Evolutionary conservation across 495 filamentous ascomycete species (phyloP), one percentile per base, ranked within the genome.

Genomic region (Paragyromitra xinjiangensis): DNA sequence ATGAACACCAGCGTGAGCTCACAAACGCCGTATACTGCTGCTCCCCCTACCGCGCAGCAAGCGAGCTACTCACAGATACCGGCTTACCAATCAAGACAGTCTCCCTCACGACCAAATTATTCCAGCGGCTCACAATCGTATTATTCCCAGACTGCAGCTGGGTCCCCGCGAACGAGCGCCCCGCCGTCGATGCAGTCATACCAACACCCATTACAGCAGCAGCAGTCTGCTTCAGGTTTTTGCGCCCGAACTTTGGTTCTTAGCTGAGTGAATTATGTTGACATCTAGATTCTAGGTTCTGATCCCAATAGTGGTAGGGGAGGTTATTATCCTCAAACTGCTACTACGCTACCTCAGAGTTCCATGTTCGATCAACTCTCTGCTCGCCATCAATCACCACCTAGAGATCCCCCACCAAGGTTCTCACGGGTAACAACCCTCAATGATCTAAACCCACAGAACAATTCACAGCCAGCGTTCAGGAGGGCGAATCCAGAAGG

Each of bases 401-500:
- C 88, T 84, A 88, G 82, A 74, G 91, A 92, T 9, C 91, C 93
- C 1, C 93, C 97, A 4, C 96, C 96, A 59, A 92, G 94, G 83
- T 95, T 98, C 79, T 89, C 88, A 77, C 93, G 92, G 81, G 87
- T 96, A 77, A 87, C 90, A 72, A 88, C 88, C 11, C 85, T 90
- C 24, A 85, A 89, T 42, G 93, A 97, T 50, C 85, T 99, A 64
- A 89, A 92, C 59, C 94, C 95, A 7, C 91, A 91, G 80, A 88
- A 94, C 76, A 97, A 95, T 83, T 69, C 86, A 14, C 96, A 99
- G 77, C 96, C 96, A 34, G 88, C 94, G 3, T 98, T 94, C 83
- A 90, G 96, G 69, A 88, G 96, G 82, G 96, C 96, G 65, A 95
- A 97, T 82, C 96, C 96, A 0, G 96, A 99, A 83, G 96, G 96